A percentile compares a stretch with the other conserved stretches of the same genome.
Conservation (phyloP, 164 flowering plant genomes). For the Platanus orientalis region DNA sequence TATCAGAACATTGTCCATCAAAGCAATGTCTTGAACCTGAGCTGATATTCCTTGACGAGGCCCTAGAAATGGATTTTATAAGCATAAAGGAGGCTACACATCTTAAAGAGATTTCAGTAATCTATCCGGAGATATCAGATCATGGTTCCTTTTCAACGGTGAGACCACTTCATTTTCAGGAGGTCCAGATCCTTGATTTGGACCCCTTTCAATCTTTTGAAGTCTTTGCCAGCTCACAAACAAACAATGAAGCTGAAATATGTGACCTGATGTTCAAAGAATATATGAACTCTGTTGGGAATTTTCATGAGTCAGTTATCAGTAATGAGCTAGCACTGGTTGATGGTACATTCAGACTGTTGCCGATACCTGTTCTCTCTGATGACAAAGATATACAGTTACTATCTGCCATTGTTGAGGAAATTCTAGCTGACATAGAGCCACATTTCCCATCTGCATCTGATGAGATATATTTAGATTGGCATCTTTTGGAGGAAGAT, state of each 20-base stretch:
- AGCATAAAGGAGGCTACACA: constrained; percentile 23
- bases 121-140: constrained; percentile 17
- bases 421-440: constrained; percentile 38
- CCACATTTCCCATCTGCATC: constrained; percentile 57
- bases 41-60: constrained; percentile 17
- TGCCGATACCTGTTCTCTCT: constrained; percentile 64
- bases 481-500: constrained; percentile 70
- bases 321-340: constrained; percentile 56
- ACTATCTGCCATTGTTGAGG: constrained; percentile 27
- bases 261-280: constrained; percentile 40
- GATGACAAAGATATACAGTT: constrained; percentile 35
- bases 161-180: constrained; percentile 44
- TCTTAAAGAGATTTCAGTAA: constrained; percentile 15
- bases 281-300: constrained; percentile 34
- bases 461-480: constrained; percentile 81
- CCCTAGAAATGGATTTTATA: constrained; percentile 38
- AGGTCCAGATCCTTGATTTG: constrained; percentile 48
- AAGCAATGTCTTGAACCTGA: constrained; percentile 30
- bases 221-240: constrained; percentile 19
- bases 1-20: constrained; percentile 26
- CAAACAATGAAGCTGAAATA: constrained; percentile 22
- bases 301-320: constrained; percentile 55
- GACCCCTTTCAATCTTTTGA: constrained; percentile 28
- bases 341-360: constrained; percentile 70
- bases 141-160: constrained; percentile 10